phyloP scores from a whole-genome alignment of 768 basidiomycete species.

The Favolaschia claudopus region DNA sequence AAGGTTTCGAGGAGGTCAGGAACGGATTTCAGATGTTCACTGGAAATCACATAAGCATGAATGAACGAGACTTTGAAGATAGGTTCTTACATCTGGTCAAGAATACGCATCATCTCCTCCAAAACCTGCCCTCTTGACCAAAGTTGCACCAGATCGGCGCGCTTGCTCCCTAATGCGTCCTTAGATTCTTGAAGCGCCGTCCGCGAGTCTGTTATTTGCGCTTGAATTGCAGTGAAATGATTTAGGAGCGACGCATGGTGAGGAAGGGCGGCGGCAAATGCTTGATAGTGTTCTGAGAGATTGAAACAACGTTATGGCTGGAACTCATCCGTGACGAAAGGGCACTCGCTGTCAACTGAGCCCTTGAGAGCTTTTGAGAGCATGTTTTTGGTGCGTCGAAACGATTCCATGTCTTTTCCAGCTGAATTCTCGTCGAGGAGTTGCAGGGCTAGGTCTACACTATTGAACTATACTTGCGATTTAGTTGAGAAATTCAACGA shows the following conservation, averaged over 20 bases:
- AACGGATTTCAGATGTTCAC: slow-evolving; percentile 88
- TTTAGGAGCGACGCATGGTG: slow-evolving; percentile 83
- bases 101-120: slow-evolving; percentile 93
- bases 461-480: slow-evolving; percentile 74
- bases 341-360: slow-evolving; percentile 82
- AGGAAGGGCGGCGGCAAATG: slow-evolving; percentile 93
- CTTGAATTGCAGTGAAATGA: slow-evolving; percentile 77
- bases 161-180: slow-evolving; percentile 79
- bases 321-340: neutral
- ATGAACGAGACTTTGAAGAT: slow-evolving; percentile 9
- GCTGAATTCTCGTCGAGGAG: slow-evolving; percentile 79
- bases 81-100: slow-evolving; percentile 87
- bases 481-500: slow-evolving; percentile 7
- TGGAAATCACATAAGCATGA: slow-evolving; percentile 41
- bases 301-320: neutral
- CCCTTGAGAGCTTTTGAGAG: slow-evolving; percentile 84
- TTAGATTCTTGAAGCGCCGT: slow-evolving; percentile 78
- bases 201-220: slow-evolving; percentile 76
- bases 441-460: slow-evolving; percentile 90
- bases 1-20: slow-evolving; percentile 92
- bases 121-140: slow-evolving; percentile 91
- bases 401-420: slow-evolving; percentile 80
- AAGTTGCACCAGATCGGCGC: slow-evolving; percentile 88
- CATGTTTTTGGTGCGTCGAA: slow-evolving; percentile 77
- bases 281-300: slow-evolving; percentile 84